Evolutionary conservation across 352 stramenopile genomes (phyloP).

Genomic region (Blastocystis sp.): DNA sequence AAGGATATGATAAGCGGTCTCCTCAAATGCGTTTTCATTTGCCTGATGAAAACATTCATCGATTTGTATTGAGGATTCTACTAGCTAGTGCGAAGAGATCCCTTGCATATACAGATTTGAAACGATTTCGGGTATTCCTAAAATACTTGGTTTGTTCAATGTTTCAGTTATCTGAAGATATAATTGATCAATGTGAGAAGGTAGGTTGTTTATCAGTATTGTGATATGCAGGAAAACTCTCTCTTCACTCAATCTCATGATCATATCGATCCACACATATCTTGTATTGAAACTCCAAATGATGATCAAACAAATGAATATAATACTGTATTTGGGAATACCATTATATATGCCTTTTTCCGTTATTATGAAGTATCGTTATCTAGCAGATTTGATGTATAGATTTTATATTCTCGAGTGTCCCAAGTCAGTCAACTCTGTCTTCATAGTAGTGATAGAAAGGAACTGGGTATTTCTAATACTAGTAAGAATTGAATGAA

Average conservation of each 20-base stretch:
- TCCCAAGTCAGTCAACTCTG: background rate
- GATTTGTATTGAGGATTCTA: background rate
- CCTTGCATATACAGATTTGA: conserved; percentile 33
- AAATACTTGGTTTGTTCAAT: background rate
- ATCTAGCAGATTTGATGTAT: background rate
- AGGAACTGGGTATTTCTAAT: background rate
- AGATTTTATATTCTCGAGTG: conserved; percentile 7
- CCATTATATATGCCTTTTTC: conserved; percentile 2
- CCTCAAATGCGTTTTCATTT: background rate
- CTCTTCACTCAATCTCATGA: conserved; percentile 1
- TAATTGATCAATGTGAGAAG: background rate
- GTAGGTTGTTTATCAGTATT: background rate
- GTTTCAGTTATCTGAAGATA: background rate
- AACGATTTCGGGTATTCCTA: conserved; percentile 28
- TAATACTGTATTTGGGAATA: background rate
- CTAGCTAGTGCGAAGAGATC: background rate
- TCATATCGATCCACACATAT: background rate
- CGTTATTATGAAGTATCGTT: conserved; percentile 14
- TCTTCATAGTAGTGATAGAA: background rate
- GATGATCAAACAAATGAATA: background rate
- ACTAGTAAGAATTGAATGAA: background rate
- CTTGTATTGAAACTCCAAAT: background rate
- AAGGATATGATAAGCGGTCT: background rate
- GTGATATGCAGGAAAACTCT: background rate
- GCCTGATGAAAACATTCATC: background rate